Conservation (phyloP, 2,329 filamentous ascomycete species). For the Sphaerulina musiva region DNA sequence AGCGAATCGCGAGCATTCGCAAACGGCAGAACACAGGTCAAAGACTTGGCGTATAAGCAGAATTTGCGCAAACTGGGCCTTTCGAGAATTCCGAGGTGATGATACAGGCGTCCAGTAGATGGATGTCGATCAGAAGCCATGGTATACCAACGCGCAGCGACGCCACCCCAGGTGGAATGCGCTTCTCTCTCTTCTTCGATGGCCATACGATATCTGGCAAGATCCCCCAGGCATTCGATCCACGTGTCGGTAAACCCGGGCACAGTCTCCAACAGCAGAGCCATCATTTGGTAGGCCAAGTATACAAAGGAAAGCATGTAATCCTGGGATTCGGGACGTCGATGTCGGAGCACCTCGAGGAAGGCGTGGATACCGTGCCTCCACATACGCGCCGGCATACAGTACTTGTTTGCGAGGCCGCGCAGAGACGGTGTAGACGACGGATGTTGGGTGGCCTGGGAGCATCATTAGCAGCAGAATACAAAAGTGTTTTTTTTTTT, state of each 20-base stretch:
- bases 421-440: slow-evolving; percentile 63
- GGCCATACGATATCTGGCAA: slow-evolving; percentile 82
- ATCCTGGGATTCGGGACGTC: slow-evolving; percentile 69
- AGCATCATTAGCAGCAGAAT: not conserved
- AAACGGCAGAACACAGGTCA: slow-evolving; percentile 64
- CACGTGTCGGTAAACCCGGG: slow-evolving; percentile 78
- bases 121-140: slow-evolving; percentile 73
- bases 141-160: slow-evolving; percentile 77
- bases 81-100: slow-evolving; percentile 77
- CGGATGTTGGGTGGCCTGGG: slow-evolving; percentile 69
- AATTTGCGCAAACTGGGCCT: slow-evolving; percentile 65
- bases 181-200: slow-evolving; percentile 73
- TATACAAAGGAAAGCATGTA: slow-evolving; percentile 92
- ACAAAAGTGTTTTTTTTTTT: too few species aligned
- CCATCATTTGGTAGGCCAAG: slow-evolving; percentile 83
- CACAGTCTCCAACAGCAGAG: slow-evolving; percentile 77
- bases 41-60: slow-evolving; percentile 63
- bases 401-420: slow-evolving; percentile 69
- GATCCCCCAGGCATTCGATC: slow-evolving; percentile 86
- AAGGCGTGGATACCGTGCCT: slow-evolving; percentile 67
- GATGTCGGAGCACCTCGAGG: slow-evolving; percentile 53
- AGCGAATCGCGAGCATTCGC: slow-evolving; percentile 62
- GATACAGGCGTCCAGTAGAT: slow-evolving; percentile 70
- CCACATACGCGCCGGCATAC: slow-evolving; percentile 94
- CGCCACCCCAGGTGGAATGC: slow-evolving; percentile 69